phyloP scores from a whole-genome alignment of 2,329 filamentous ascomycete genomes.

The Fusarium zealandicum region DNA sequence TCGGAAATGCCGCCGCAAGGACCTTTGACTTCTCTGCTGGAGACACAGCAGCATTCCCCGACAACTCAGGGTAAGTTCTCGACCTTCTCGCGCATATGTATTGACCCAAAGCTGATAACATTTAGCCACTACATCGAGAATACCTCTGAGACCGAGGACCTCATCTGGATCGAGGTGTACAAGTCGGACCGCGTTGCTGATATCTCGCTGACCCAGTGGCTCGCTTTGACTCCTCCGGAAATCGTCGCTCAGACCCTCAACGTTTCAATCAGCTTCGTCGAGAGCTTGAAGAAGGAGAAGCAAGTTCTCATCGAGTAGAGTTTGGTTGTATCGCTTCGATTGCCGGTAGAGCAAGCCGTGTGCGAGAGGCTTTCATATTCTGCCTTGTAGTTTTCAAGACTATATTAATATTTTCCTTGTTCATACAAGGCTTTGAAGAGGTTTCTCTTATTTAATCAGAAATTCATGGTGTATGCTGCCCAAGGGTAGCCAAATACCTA shows the following conservation, averaged over 20 bases:
- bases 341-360: too few species aligned
- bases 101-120: not conserved
- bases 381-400: too few species aligned
- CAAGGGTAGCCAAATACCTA: too few species aligned
- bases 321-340: too few species aligned
- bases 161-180: constrained; percentile 75
- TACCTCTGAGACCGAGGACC: constrained; percentile 66
- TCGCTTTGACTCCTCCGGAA: constrained; percentile 70
- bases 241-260: constrained; percentile 68
- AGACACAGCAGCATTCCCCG: constrained; percentile 73
- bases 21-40: constrained; percentile 73
- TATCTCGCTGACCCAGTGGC: constrained; percentile 72
- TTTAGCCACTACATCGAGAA: constrained; percentile 73
- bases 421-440: too few species aligned
- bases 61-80: constrained; percentile 61
- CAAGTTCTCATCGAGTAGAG: constrained; percentile 55
- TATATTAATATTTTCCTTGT: too few species aligned
- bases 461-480: too few species aligned
- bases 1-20: constrained; percentile 64
- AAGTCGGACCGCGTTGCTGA: constrained; percentile 72
- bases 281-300: constrained; percentile 69
- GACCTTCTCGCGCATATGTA: too few species aligned
- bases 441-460: too few species aligned
- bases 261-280: constrained; percentile 62
- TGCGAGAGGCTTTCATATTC: too few species aligned